Evolutionary conservation across 768 basidiomycete genomes (phyloP).

Genomic region (Mycena galericulata): DNA sequence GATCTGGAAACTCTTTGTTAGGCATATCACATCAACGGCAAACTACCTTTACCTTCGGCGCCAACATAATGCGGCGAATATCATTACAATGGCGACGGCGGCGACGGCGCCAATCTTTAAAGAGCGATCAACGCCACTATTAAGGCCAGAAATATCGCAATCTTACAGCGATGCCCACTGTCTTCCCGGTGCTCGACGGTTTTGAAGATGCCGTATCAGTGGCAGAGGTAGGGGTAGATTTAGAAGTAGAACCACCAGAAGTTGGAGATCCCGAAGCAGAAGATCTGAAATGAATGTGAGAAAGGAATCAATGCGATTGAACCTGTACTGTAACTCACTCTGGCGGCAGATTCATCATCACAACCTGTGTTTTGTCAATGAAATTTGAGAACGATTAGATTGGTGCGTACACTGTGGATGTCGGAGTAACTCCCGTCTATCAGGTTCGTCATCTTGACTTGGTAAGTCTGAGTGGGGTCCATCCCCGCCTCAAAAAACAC

Average conservation of each 20-base stretch:
- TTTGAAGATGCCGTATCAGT: not conserved
- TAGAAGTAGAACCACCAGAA: not conserved
- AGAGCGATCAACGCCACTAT: not conserved
- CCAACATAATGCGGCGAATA: slow-evolving; percentile 13
- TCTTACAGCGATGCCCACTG: slow-evolving; percentile 30
- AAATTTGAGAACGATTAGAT: no score
- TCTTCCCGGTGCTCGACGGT: slow-evolving; percentile 11
- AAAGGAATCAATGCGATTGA: not conserved
- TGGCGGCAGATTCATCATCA: slow-evolving; percentile 31
- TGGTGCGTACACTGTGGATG: slow-evolving; percentile 23
- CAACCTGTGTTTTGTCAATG: not conserved
- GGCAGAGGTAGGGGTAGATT: not conserved
- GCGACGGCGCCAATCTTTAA: slow-evolving; percentile 24
- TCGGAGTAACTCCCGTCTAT: slow-evolving; percentile 23
- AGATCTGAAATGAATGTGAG: not conserved
- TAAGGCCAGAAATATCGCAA: not conserved
- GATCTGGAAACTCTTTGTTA: not conserved
- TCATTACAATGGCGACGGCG: slow-evolving; percentile 11
- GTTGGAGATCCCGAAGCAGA: not conserved
- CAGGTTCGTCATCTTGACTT: slow-evolving; percentile 33
- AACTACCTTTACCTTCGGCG: slow-evolving; percentile 27
- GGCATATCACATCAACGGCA: no score
- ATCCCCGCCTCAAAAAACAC: slow-evolving; percentile 36
- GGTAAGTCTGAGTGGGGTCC: slow-evolving; percentile 32
- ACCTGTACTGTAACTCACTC: not conserved